These are phyloP conservation scores for Crucihimalaya himalaica DNA, from an alignment of 345 rosid species.

Conservation along the genomic window DNA sequence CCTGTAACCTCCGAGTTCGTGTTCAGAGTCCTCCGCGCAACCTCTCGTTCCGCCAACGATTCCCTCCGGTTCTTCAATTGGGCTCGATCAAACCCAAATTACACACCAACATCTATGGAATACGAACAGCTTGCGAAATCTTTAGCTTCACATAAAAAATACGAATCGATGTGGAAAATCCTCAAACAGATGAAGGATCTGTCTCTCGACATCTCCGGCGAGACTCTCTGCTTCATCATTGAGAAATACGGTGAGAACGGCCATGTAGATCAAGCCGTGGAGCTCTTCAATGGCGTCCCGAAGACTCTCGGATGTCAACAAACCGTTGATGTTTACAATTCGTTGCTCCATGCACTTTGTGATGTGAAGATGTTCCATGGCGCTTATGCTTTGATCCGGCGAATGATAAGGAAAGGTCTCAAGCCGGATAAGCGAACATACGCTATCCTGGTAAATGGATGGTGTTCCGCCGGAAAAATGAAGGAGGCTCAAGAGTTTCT, in stretches of 20 bases:
- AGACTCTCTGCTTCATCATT: conserved; percentile 66
- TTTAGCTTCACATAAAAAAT: conserved; percentile 56
- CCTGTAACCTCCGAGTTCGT: conserved; percentile 74
- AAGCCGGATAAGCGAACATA: conserved; percentile 70
- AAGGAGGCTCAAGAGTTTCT: conserved; percentile 80
- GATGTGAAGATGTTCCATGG: conserved; percentile 84
- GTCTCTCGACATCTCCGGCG: conserved; percentile 54
- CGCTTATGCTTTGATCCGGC: conserved; percentile 76
- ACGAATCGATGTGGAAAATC: conserved; percentile 82
- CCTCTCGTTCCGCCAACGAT: conserved; percentile 61
- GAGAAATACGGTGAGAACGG: conserved; percentile 82
- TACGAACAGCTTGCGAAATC: conserved; percentile 72
- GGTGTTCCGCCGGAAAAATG: conserved; percentile 86
- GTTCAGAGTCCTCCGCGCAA: conserved; percentile 78
- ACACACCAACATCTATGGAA: conserved; percentile 69
- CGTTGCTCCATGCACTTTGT: conserved; percentile 77
- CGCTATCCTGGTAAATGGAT: conserved; percentile 65
- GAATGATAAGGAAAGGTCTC: conserved; percentile 77
- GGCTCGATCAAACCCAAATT: conserved; percentile 58
- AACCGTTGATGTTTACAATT: conserved; percentile 55
- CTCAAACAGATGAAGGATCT: conserved; percentile 64
- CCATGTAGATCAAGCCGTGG: conserved; percentile 72
- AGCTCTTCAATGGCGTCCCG: conserved; percentile 68
- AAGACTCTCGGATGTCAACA: conserved; percentile 57
- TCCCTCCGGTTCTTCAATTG: conserved; percentile 91